Base-by-base conservation (phyloP, 164 flowering plant species). In the Macadamia tetraphylla region DNA sequence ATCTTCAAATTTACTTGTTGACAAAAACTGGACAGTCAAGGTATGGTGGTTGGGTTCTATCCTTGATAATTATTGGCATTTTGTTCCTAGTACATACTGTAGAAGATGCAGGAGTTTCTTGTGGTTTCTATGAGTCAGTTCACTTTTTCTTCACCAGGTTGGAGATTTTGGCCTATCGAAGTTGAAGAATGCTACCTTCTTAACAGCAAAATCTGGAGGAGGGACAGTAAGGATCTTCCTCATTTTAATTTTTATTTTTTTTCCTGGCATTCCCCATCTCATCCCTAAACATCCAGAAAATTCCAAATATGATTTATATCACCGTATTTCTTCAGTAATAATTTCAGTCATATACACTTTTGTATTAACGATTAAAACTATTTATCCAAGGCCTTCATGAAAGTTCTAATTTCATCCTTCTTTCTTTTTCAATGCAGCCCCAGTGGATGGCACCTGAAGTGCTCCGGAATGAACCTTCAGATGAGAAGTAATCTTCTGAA, bases 381-480 rank as follows among this genome's bases (percentile, higher is more conserved):
- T n/a, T 51, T 31, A 12, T 29, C 29, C 43, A 29, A 7, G 29
- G 9, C 29, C 23, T 2, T 10, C 8, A 29, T 55, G 55, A 17
- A 40, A 59, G 46, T 30, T 63, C 32, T 59, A 58, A n/a, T 29
- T 9, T 58, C 11, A 67, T 70, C 32, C 11, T 70, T 70, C 32
- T 35, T 35, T 35, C 40, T 35, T 35, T 35, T 35, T 35, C 40
- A 35, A 63, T 79, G 82, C 95, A 91, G 97, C 95, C 97, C 53
- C 91, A 89, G 70, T 91, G 97, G 97, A 91, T 91, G 97, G 97
- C 97, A 58, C 97, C 97, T 61, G 97, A 91, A 88, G 87, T 91
- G 49, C 95, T 91, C n/a, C 84, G 95, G n/a, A 91, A 81, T 63
- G 97, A 91, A 74, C 92, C 91, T 74, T 88, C 92, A 53, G 87